Percentiles rank a stretch among this genome's conserved stretches.
These are phyloP conservation scores for Fusarium mexicanum DNA, from an alignment of 2,329 filamentous ascomycete genomes.

Conservation along the genomic window DNA sequence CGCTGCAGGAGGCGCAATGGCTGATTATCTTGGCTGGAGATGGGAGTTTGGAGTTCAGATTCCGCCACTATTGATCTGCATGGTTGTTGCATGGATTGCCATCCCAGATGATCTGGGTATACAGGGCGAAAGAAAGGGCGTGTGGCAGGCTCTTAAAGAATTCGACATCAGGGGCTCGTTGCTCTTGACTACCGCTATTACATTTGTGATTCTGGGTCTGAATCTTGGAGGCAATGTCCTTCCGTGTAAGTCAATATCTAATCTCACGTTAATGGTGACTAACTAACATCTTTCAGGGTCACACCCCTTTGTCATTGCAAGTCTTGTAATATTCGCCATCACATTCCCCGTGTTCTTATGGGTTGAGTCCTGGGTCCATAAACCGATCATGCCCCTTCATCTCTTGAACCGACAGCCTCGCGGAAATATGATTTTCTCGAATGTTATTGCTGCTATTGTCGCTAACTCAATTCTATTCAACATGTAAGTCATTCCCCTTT, in stretches of 20 bases:
- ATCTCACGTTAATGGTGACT: background rate
- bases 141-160: constrained; percentile 60
- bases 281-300: constrained; percentile 55
- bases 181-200: constrained; percentile 62
- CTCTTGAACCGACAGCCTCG: constrained; percentile 61
- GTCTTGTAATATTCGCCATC: constrained; percentile 58
- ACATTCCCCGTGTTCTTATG: constrained; percentile 62
- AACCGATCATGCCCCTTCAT: constrained; percentile 69
- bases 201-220: constrained; percentile 67
- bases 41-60: constrained; percentile 76
- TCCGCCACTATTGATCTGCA: constrained; percentile 58
- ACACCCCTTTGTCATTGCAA: constrained; percentile 65
- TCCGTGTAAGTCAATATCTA: constrained; percentile 56
- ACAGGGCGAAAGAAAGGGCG: constrained; percentile 53
- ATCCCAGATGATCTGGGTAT: constrained; percentile 65
- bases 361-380: constrained; percentile 59
- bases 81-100: constrained; percentile 56
- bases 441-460: constrained; percentile 62
- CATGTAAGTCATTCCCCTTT: constrained; percentile 52
- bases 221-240: constrained; percentile 71
- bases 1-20: constrained; percentile 75
- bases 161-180: constrained; percentile 68
- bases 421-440: constrained; percentile 67
- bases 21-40: constrained; percentile 76
- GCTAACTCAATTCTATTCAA: constrained; percentile 69